A percentile compares a stretch with the other conserved stretches of the same genome.
Conservation (phyloP, 176 grass and related monocot genomes). For the Juncus inflexus region DNA sequence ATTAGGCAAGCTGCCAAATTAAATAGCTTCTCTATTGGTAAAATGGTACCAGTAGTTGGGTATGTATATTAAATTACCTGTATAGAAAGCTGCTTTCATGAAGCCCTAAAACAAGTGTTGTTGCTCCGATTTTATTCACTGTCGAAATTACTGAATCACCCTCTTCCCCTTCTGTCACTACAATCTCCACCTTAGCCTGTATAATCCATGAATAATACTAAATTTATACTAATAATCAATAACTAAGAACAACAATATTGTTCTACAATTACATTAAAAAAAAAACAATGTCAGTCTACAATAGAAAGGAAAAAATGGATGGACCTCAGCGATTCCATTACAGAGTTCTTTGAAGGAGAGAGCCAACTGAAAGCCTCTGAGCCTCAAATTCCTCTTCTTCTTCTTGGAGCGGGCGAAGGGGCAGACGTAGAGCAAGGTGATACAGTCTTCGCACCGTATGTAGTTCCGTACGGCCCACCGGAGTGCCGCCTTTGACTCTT, state of each 20-base stretch:
- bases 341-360: slow-evolving; percentile 95
- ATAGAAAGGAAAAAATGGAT: background rate
- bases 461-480: slow-evolving; percentile 84
- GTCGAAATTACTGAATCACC: slow-evolving; percentile 54
- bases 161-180: slow-evolving; percentile 78
- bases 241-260: background rate
- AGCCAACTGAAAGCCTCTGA: slow-evolving; percentile 79
- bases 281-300: no score
- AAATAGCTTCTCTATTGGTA: background rate
- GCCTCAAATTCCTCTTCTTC: slow-evolving; percentile 47
- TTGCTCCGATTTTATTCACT: slow-evolving; percentile 49
- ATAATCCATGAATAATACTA: background rate
- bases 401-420: slow-evolving; percentile 41
- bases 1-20: background rate
- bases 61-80: slow-evolving; percentile 27
- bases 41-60: background rate
- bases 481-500: slow-evolving; percentile 54
- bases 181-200: slow-evolving; percentile 89
- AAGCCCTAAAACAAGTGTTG: slow-evolving; percentile 78
- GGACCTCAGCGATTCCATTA: slow-evolving; percentile 84
- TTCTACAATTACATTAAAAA: no score
- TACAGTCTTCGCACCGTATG: slow-evolving; percentile 71
- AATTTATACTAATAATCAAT: no score
- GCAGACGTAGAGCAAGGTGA: slow-evolving; percentile 90
- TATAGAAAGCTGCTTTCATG: slow-evolving; percentile 89